Conservation (phyloP, 257 asterid species). For the Solanum pennellii region DNA sequence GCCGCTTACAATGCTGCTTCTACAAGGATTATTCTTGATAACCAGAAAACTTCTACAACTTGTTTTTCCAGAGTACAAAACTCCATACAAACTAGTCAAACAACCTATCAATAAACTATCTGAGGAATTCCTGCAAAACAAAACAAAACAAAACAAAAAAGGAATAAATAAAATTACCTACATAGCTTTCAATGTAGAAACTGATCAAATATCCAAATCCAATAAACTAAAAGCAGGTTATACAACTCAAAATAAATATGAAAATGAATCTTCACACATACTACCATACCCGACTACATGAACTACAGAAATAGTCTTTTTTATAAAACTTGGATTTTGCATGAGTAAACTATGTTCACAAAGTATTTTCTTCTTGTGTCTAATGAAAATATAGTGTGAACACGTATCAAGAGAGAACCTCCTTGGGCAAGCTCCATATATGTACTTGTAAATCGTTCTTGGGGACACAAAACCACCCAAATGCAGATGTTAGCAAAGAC, state of each 20-base stretch:
- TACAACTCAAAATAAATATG: not conserved
- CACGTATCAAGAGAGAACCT: not conserved
- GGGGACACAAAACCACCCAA: not conserved
- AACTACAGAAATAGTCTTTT: not conserved
- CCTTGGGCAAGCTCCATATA: not conserved
- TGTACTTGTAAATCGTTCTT: not conserved
- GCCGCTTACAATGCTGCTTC: not conserved
- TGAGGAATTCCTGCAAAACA: not conserved
- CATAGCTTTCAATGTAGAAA: not conserved
- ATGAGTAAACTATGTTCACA: not conserved
- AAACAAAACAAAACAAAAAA: not conserved
- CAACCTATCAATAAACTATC: not conserved
- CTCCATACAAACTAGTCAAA: not conserved
- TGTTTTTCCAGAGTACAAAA: not conserved
- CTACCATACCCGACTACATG: not conserved
- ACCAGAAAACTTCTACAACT: not conserved
- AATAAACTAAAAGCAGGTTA: not conserved
- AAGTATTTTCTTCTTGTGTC: not conserved
- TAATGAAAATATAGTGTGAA: not conserved
- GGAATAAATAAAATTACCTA: not conserved
- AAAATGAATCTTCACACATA: not conserved
- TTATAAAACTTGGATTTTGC: not conserved
- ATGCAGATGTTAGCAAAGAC: not conserved
- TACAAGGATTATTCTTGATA: slow-evolving; percentile 1
- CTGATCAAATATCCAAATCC: not conserved